These are phyloP conservation scores for Fomitopsis betulina DNA, from an alignment of 1,284 basidiomycete species.

Conservation along the genomic window DNA sequence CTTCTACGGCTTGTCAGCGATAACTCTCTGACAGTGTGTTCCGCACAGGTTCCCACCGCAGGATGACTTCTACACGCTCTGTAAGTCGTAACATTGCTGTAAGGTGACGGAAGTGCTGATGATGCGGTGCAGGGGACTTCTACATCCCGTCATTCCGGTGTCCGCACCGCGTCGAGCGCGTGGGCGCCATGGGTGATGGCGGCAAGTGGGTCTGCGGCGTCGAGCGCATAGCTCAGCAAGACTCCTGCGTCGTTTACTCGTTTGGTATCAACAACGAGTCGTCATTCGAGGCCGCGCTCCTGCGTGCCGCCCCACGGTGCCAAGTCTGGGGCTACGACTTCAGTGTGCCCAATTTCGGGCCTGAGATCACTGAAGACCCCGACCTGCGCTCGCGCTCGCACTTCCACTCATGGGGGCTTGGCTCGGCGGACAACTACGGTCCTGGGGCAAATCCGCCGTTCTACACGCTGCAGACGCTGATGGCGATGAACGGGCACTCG, in stretches of 20 bases:
- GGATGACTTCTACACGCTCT: constrained; percentile 19
- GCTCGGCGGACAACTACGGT: constrained; percentile 31
- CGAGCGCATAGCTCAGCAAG: constrained; percentile 38
- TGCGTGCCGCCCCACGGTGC: constrained; percentile 36
- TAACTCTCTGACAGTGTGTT: not conserved
- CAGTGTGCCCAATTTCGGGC: constrained; percentile 44
- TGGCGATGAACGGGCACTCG: constrained; percentile 40
- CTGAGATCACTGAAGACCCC: constrained; percentile 35
- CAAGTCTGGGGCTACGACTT: constrained; percentile 52
- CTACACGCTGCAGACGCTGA: constrained; percentile 43
- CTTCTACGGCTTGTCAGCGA: not conserved
- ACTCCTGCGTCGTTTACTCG: constrained; percentile 43
- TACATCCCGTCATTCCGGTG: constrained; percentile 44
- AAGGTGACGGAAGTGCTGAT: not conserved
- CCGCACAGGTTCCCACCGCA: constrained; percentile 4
- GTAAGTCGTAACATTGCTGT: constrained; percentile 5
- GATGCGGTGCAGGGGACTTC: constrained; percentile 39
- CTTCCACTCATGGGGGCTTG: constrained; percentile 41
- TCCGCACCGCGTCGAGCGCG: constrained; percentile 39
- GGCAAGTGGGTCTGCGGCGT: constrained; percentile 52
- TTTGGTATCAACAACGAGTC: constrained; percentile 49
- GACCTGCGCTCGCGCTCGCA: constrained; percentile 31
- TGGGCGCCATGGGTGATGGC: constrained; percentile 46
- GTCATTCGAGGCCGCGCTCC: constrained; percentile 46
- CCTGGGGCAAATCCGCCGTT: constrained; percentile 32